Conservation (phyloP, 2,329 filamentous ascomycete genomes). For the Hysterium pulicare region DNA sequence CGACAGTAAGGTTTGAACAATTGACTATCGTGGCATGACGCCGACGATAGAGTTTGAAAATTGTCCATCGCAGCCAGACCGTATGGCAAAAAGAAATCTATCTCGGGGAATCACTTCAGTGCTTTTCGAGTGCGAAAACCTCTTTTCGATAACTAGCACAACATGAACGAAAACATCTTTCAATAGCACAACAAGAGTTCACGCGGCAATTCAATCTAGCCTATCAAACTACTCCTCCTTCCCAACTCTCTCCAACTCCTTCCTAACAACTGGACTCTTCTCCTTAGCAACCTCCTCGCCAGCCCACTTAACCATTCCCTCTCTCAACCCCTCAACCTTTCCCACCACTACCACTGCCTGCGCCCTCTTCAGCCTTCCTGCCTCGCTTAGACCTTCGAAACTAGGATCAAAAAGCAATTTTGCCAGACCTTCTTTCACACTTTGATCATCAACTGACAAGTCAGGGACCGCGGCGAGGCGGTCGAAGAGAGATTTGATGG, state of each 20-base stretch:
- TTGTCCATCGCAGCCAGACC: too few species aligned
- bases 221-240: slow-evolving; percentile 6
- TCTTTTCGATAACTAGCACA: too few species aligned
- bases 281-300: slow-evolving; percentile 16
- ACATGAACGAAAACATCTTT: too few species aligned
- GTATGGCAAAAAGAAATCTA: too few species aligned
- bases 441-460: background rate
- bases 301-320: slow-evolving; percentile 15
- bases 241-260: slow-evolving; percentile 19
- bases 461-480: slow-evolving; percentile 10
- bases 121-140: too few species aligned
- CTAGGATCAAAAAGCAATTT: slow-evolving; percentile 22
- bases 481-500: slow-evolving; percentile 18
- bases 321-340: slow-evolving; percentile 12
- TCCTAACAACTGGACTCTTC: slow-evolving; percentile 18
- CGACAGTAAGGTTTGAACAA: too few species aligned
- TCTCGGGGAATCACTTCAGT: too few species aligned
- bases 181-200: too few species aligned
- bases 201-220: too few species aligned
- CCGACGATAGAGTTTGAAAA: too few species aligned
- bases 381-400: slow-evolving; percentile 25
- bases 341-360: slow-evolving; percentile 20
- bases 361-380: slow-evolving; percentile 23
- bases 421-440: slow-evolving; percentile 14
- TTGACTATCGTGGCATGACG: too few species aligned